A percentile compares a stretch with the other conserved stretches of the same genome.
Evolutionary conservation across 441 rosid species (phyloP).

Genomic region (Cnidoscolus chayamansa): DNA sequence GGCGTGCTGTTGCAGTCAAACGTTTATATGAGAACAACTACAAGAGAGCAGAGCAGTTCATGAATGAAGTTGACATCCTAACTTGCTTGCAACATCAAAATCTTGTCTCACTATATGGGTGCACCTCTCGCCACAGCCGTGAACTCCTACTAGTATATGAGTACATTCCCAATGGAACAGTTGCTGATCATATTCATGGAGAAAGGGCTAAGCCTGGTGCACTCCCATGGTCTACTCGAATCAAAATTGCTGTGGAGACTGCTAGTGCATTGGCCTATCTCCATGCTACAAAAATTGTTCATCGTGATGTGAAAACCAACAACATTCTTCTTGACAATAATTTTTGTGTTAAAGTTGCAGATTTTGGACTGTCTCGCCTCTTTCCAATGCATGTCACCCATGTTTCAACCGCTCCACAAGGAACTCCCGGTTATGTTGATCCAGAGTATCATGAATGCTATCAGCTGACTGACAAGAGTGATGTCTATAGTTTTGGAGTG

Average conservation of each 20-base stretch:
- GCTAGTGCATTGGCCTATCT: conserved; percentile 73
- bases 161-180: conserved; percentile 79
- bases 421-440: conserved; percentile 89
- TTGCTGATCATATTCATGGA: conserved; percentile 84
- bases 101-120: conserved; percentile 79
- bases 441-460: conserved; percentile 86
- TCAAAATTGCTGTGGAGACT: conserved; percentile 75
- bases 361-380: conserved; percentile 76
- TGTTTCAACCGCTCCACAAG: conserved; percentile 90
- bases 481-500: conserved; percentile 91
- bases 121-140: conserved; percentile 77
- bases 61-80: conserved; percentile 77
- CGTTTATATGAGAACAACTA: conserved; percentile 70
- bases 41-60: conserved; percentile 71
- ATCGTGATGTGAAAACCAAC: conserved; percentile 81
- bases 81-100: conserved; percentile 63
- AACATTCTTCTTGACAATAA: conserved; percentile 68
- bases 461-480: conserved; percentile 86
- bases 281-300: conserved; percentile 67
- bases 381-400: conserved; percentile 62
- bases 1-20: conserved; percentile 83
- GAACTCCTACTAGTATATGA: conserved; percentile 82
- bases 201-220: conserved; percentile 48
- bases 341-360: conserved; percentile 69
- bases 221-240: conserved; percentile 60